Evolutionary conservation across 257 asterid species (phyloP).

Genomic region (Solanum lycopersicoides): DNA sequence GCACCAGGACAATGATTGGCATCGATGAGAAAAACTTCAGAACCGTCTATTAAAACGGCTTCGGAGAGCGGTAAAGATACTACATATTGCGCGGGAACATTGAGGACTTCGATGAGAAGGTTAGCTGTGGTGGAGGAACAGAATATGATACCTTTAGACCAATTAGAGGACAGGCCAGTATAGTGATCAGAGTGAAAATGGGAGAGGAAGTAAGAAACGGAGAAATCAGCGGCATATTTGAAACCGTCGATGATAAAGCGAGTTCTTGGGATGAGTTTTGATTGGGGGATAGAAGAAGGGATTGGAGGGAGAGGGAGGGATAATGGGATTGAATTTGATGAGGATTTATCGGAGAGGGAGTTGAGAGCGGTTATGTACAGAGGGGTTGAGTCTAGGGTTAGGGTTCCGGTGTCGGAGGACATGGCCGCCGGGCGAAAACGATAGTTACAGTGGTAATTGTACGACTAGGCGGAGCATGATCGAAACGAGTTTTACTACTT

Average conservation of each 20-base stretch:
- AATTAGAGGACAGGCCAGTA: slow-evolving; percentile 64
- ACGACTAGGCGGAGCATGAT: background rate
- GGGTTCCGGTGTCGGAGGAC: slow-evolving; percentile 38
- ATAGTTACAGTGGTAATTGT: background rate
- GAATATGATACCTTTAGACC: slow-evolving; percentile 68
- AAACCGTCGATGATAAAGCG: slow-evolving; percentile 83
- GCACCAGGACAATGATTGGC: slow-evolving; percentile 99
- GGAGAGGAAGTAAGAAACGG: slow-evolving; percentile 79
- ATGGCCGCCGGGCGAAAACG: slow-evolving; percentile 20
- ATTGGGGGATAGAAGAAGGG: slow-evolving; percentile 43
- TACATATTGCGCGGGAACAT: slow-evolving; percentile 46
- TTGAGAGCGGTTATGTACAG: slow-evolving; percentile 43
- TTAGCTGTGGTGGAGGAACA: slow-evolving; percentile 64
- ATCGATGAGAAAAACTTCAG: slow-evolving; percentile 49
- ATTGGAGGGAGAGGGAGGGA: slow-evolving; percentile 23
- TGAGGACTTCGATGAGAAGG: slow-evolving; percentile 55
- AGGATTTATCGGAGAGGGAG: slow-evolving; percentile 31
- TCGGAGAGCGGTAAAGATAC: slow-evolving; percentile 35
- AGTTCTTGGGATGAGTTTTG: slow-evolving; percentile 72
- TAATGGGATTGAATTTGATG: slow-evolving; percentile 5
- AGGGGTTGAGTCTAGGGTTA: slow-evolving; percentile 35
- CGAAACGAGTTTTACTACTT: background rate
- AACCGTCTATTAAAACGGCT: slow-evolving; percentile 46
- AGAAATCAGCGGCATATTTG: slow-evolving; percentile 50
- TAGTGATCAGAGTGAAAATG: slow-evolving; percentile 96